Conservation (phyloP, 345 rosid genomes). For the Brassica incana region DNA sequence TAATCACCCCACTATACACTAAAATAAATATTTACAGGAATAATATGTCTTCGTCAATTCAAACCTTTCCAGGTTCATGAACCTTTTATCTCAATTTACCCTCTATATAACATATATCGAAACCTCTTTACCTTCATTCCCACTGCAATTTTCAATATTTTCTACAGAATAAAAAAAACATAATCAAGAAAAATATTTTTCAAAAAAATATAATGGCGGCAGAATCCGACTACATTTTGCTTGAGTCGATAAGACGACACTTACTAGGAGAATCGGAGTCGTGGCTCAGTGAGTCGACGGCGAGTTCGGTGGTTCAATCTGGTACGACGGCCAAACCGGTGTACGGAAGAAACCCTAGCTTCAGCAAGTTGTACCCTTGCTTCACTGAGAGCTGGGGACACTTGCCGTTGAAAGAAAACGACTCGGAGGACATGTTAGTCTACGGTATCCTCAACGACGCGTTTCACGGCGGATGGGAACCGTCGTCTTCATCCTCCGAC, state of each 20-base stretch:
- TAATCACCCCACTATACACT: slow-evolving; percentile 19
- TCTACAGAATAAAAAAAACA: not conserved
- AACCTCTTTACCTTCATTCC: slow-evolving; percentile 3
- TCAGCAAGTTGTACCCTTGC: slow-evolving; percentile 69
- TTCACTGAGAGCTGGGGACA: slow-evolving; percentile 92
- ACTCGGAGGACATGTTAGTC: slow-evolving; percentile 86
- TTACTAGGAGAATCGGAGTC: slow-evolving; percentile 52
- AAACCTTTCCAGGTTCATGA: slow-evolving; percentile 37
- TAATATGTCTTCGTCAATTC: slow-evolving; percentile 14
- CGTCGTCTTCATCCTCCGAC: slow-evolving; percentile 38
- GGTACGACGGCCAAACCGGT: slow-evolving; percentile 31
- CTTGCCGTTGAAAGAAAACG: slow-evolving; percentile 73
- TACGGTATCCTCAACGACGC: slow-evolving; percentile 75
- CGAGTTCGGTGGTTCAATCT: slow-evolving; percentile 27
- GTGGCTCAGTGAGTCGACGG: slow-evolving; percentile 18
- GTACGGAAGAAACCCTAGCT: slow-evolving; percentile 65
- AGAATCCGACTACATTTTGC: slow-evolving; percentile 51
- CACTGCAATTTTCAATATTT: slow-evolving; percentile 20
- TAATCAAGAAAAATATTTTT: not conserved
- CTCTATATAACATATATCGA: slow-evolving; percentile 1
- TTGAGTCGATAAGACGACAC: slow-evolving; percentile 56
- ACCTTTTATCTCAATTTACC: slow-evolving; percentile 20
- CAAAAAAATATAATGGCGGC: slow-evolving; percentile 4
- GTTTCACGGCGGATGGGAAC: slow-evolving; percentile 73
- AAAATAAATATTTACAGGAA: not conserved